These are phyloP conservation scores for Globisporangium rhizosaccharum DNA, from an alignment of 352 stramenopile genomes.

Conservation along the genomic window DNA sequence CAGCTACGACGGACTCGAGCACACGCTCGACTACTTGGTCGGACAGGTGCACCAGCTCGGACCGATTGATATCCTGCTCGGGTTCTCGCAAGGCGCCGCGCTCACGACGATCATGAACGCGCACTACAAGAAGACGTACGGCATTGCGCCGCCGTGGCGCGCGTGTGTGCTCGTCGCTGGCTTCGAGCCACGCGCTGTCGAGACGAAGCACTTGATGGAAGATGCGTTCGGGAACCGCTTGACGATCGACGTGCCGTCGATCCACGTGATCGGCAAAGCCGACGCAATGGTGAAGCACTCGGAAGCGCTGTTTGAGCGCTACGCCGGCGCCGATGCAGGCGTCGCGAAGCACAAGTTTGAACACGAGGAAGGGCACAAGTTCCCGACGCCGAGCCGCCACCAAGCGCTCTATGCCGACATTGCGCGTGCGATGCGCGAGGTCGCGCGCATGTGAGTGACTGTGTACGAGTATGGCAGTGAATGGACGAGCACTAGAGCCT, in stretches of 20 bases:
- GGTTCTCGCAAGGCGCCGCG: slow-evolving; percentile 69
- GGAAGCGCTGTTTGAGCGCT: slow-evolving; percentile 46
- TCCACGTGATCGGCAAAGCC: slow-evolving; percentile 55
- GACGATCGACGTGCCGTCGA: slow-evolving; percentile 49
- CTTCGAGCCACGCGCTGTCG: slow-evolving; percentile 40
- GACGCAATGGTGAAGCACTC: slow-evolving; percentile 41
- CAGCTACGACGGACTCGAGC: slow-evolving; percentile 57
- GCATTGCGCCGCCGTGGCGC: slow-evolving; percentile 50
- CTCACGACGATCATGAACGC: slow-evolving; percentile 58
- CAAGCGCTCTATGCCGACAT: slow-evolving; percentile 46
- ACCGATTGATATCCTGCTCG: slow-evolving; percentile 57
- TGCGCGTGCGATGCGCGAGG: slow-evolving; percentile 7
- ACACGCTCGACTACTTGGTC: slow-evolving; percentile 51
- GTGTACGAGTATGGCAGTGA: background rate
- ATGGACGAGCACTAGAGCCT: too few relatives aligned
- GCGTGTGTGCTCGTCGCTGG: slow-evolving; percentile 57
- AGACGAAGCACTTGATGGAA: slow-evolving; percentile 52
- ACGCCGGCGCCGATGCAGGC: slow-evolving; percentile 21
- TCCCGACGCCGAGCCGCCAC: slow-evolving; percentile 44
- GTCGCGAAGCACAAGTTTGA: slow-evolving; percentile 37
- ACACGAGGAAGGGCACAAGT: slow-evolving; percentile 81
- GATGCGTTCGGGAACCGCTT: slow-evolving; percentile 22
- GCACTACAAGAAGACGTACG: slow-evolving; percentile 41
- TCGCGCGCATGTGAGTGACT: slow-evolving; percentile 4
- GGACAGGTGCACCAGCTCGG: slow-evolving; percentile 43